Evolutionary conservation across 305 asterid genomes (phyloP), one percentile per base, ranked within the genome.

Genomic region (Fraxinus sp.): DNA sequence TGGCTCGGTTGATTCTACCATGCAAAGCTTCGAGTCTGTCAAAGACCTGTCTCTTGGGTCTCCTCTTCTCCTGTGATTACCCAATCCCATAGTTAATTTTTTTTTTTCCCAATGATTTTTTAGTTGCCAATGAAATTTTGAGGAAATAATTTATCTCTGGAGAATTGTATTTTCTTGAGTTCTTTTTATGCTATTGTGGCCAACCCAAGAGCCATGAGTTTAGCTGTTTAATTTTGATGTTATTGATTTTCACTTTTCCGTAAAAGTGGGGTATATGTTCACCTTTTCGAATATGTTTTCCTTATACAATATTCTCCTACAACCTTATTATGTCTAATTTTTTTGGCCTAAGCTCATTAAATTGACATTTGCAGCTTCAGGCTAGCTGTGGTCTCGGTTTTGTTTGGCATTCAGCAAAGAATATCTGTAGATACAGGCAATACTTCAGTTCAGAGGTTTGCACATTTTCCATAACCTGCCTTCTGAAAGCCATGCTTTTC

Each of bases 1-100:
- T 95, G 98, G 94, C 97, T 83, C 91, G 97, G 78, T 90, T 95
- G 92, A 84, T 95, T 87, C 89, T 93, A 76, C 98, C 98, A 66
- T 90, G 88, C 91, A 93, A 90, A 88, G 91, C 89, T 90, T 88
- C 95, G 74, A 87, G 84, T 89, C 89, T 92, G 55, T 92, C 98
- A 5, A 93, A 86, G 93, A 88, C 91, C 79, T 94, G 96, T 87
- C 93, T 95, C 88, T 85, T 90, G 91, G 94, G 98, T 89, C 89
- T 89, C 95, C 82, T 89, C 88, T 33, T 82, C 94, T 76, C 94
- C 94, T 83, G 97, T 94, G 96, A 91, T 87, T 90, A 87, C 89
- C 86, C 87, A 70, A 55, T 82, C 86, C 85, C 84, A 72, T 73
- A 24, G 28, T 64, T 22, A 10, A 64, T 24, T 64, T 64, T 57